Percentiles rank a stretch among this genome's conserved stretches.
phyloP scores from a whole-genome alignment of 148 eudicot genomes.

The Cornus florida region DNA sequence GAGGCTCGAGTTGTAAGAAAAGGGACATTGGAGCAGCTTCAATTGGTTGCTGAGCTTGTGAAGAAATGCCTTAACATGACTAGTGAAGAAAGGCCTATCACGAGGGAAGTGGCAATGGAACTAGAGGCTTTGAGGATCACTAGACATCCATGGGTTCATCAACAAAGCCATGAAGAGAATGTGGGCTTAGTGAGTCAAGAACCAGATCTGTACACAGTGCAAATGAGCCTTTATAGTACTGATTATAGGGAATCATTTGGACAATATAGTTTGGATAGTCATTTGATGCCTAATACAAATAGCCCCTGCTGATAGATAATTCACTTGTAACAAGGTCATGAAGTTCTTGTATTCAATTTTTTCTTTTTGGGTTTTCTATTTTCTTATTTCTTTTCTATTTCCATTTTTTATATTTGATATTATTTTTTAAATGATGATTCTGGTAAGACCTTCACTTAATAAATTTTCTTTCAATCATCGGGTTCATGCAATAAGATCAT shows the following conservation, averaged over 20 bases:
- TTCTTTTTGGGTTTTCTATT: no score
- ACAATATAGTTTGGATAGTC: not conserved
- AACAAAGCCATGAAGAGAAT: slow-evolving; percentile 14
- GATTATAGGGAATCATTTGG: not conserved
- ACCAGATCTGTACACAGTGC: not conserved
- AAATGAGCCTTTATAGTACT: no score
- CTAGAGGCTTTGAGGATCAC: slow-evolving; percentile 3
- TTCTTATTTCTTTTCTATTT: no score
- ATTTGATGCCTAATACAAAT: not conserved
- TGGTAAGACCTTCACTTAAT: no score
- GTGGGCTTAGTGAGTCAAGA: not conserved
- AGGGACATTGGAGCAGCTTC: slow-evolving; percentile 18
- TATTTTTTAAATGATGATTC: no score
- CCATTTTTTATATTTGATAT: no score
- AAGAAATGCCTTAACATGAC: slow-evolving; percentile 20
- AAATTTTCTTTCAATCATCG: no score
- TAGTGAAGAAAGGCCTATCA: slow-evolving; percentile 23
- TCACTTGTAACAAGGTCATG: no score
- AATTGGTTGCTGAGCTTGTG: slow-evolving; percentile 17
- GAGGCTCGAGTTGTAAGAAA: not conserved
- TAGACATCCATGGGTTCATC: slow-evolving; percentile 20
- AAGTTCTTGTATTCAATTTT: no score
- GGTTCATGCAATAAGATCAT: no score
- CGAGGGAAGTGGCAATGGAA: slow-evolving; percentile 1
- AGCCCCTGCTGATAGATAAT: no score